Base-by-base conservation (phyloP, 148 eudicot species). In the Cornus suecica region DNA sequence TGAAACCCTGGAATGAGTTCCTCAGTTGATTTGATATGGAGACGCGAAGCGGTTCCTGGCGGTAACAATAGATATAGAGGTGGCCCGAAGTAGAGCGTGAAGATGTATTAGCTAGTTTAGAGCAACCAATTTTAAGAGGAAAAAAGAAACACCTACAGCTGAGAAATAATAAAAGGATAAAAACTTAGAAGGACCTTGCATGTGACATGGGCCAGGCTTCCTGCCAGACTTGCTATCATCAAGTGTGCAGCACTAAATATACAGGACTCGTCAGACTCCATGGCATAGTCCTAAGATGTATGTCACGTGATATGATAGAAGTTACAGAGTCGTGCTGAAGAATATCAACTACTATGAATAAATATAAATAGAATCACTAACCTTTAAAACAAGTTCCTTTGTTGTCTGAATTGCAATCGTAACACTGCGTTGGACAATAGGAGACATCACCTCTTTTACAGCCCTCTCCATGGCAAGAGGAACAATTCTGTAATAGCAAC, bases 311-410 rank as follows among this genome's bases (percentile, higher is more conserved):
- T 27, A 70, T 28, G 18, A 70, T 4, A 70, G 28, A 41, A 27
- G 37, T 70, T 70, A 28, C 62, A 51, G 16, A 31, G 27, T 48
- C 0, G 29, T 29, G 41, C 28, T 71, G 45, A 71, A 56, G 41
- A 71, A 71, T 71, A 23, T 27, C 28, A 16, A 22, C 45, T 20
- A 10, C 37, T 71, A 52, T 51, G 18, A 52, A 29, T 18, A 15
- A 22, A 52, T n/a, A 23, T 20, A 10, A 10, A 30, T 66, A 42
- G 37, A 20, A 66, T 18, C 29, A 71, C 74, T 20, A 54, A 71
- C 74, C 74, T 71, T 71, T n/a, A 71, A 23, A 32, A 71, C 74
- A 56, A 71, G 74, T 23, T 71, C 74, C 48, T 71, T 71, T n/a
- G 74, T 56, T 56, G 65, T 71, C 74, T 54, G 74, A 71, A 24